These are phyloP conservation scores for Penicillium vulpinum DNA, from an alignment of 2,329 filamentous ascomycete species.

Conservation along the genomic window DNA sequence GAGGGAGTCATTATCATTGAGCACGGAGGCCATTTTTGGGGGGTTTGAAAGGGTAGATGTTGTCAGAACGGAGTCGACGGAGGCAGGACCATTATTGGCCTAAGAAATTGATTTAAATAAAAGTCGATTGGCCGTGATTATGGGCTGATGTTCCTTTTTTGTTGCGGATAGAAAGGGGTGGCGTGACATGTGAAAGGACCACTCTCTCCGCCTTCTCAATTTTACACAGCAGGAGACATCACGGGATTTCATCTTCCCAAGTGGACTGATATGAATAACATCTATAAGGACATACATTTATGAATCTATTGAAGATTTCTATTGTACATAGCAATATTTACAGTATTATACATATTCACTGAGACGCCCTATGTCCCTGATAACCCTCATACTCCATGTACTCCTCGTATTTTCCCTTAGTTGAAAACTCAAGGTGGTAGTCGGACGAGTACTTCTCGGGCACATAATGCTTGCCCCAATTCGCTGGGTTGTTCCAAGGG, in stretches of 20 bases:
- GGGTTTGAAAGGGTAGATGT: slow-evolving; percentile 11
- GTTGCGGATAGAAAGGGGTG: slow-evolving; percentile 23
- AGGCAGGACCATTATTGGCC: slow-evolving; percentile 17
- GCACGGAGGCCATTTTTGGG: slow-evolving; percentile 24
- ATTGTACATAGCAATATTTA: slow-evolving; percentile 5
- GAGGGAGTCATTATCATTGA: slow-evolving; percentile 28
- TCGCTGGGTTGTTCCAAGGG: not conserved
- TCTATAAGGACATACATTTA: not conserved
- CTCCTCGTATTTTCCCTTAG: not conserved
- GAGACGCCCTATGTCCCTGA: not conserved
- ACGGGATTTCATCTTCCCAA: not conserved
- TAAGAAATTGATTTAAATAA: slow-evolving; percentile 24
- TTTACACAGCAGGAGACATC: slow-evolving; percentile 11
- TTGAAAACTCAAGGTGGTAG: slow-evolving; percentile 8
- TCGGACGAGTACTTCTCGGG: slow-evolving; percentile 1
- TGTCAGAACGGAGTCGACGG: slow-evolving; percentile 15
- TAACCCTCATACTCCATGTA: slow-evolving; percentile 2
- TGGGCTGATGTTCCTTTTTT: slow-evolving; percentile 24
- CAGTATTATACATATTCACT: slow-evolving; percentile 6
- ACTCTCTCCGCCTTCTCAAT: slow-evolving; percentile 12
- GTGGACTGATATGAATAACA: not conserved
- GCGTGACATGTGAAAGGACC: slow-evolving; percentile 36
- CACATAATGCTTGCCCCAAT: slow-evolving; percentile 14
- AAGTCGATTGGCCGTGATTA: slow-evolving; percentile 10
- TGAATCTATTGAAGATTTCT: not conserved